phyloP scores from a whole-genome alignment of 176 grass and related monocot species.

The Hsuehochloa calcarea region DNA sequence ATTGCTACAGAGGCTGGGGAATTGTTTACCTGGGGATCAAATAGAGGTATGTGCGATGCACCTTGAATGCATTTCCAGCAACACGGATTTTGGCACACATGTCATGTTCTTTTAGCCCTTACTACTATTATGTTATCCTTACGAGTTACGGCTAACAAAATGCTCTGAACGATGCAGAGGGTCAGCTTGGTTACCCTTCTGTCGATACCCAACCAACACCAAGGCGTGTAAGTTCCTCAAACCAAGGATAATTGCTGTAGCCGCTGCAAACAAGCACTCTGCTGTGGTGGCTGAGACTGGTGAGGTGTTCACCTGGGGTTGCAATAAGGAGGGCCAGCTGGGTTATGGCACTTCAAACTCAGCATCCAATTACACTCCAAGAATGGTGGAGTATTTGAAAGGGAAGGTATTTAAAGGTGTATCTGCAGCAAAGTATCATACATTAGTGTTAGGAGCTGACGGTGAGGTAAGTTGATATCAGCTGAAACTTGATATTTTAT shows the following conservation, averaged over 20 bases:
- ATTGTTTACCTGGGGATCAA: constrained; percentile 99
- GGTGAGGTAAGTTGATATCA: constrained; percentile 61
- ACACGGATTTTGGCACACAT: constrained; percentile 14
- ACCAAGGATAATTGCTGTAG: constrained; percentile 74
- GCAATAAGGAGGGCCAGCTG: constrained; percentile 97
- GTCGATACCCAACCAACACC: constrained; percentile 96
- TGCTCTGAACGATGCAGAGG: constrained; percentile 57
- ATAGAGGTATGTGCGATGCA: constrained; percentile 75
- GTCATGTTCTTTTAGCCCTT: constrained; percentile 10
- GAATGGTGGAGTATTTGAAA: constrained; percentile 97
- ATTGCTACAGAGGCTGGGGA: constrained; percentile 87
- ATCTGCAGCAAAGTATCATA: constrained; percentile 92
- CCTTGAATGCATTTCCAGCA: constrained; percentile 23
- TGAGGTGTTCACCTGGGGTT: constrained; percentile 96
- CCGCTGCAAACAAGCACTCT: constrained; percentile 95
- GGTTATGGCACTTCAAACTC: constrained; percentile 99
- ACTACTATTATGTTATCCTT: constrained; percentile 20
- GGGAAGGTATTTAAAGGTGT: constrained; percentile 82
- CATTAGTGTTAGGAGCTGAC: constrained; percentile 76
- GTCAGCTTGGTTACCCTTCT: constrained; percentile 98
- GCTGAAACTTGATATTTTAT: constrained; percentile 14
- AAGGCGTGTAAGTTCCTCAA: constrained; percentile 80
- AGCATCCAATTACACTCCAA: constrained; percentile 87
- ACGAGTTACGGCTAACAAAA: constrained; percentile 25
- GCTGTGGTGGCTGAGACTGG: constrained; percentile 78